phyloP scores from a whole-genome alignment of 129 eudicot genomes.

The Helianthus annuus region DNA sequence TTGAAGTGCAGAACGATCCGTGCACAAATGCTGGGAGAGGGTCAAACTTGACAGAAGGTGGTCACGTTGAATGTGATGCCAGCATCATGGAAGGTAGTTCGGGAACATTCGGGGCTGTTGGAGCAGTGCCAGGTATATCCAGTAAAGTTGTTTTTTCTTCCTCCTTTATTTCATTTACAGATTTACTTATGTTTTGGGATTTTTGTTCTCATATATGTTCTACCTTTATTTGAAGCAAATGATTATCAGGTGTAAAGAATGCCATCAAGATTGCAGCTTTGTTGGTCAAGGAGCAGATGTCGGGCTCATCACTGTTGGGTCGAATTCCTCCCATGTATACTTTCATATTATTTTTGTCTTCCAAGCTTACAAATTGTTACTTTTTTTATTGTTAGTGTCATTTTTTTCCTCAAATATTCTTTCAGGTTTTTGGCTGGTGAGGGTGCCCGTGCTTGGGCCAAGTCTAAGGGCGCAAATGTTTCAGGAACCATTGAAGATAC shows the following conservation, averaged over 20 bases:
- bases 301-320: slow-evolving; percentile 75
- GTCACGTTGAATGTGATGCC: slow-evolving; percentile 95
- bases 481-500: slow-evolving; percentile 44
- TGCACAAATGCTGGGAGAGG: slow-evolving; percentile 95
- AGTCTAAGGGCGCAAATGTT: slow-evolving; percentile 59
- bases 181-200: slow-evolving; percentile 3
- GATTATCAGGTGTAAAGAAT: slow-evolving; percentile 84
- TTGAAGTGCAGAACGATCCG: slow-evolving; percentile 79
- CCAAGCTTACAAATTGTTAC: not conserved
- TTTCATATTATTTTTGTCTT: not conserved
- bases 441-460: slow-evolving; percentile 86
- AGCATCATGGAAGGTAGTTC: slow-evolving; percentile 89
- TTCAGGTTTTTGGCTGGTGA: slow-evolving; percentile 91
- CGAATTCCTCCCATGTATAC: slow-evolving; percentile 90
- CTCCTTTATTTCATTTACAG: not conserved
- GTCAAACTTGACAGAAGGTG: slow-evolving; percentile 92
- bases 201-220: slow-evolving; percentile 35
- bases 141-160: not conserved
- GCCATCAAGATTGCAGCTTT: slow-evolving; percentile 78
- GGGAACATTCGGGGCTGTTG: slow-evolving; percentile 93
- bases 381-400: not conserved
- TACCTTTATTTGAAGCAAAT: slow-evolving; percentile 56
- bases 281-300: slow-evolving; percentile 77
- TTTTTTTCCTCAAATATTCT: slow-evolving; percentile 1
- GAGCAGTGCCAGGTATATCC: slow-evolving; percentile 87